A percentile compares a stretch with the other conserved stretches of the same genome.
Evolutionary conservation across 2,329 filamentous ascomycete genomes (phyloP).

Genomic region (Sporothrix protearum): DNA sequence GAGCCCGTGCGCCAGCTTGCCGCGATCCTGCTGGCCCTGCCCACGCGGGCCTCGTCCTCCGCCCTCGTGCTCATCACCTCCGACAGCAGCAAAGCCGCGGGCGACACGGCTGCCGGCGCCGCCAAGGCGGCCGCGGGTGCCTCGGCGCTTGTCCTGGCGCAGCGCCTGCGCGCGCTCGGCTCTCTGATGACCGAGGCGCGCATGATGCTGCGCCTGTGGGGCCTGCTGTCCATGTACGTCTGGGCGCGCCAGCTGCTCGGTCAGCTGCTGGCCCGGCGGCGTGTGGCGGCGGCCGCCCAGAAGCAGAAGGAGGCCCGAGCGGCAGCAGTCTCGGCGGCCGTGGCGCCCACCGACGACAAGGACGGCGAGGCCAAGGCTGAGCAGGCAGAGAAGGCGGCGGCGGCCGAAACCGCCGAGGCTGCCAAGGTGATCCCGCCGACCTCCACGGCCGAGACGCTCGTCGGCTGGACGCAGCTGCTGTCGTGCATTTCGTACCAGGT

Average conservation of each 20-base stretch:
- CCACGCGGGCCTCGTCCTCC: constrained; percentile 43
- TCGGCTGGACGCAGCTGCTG: constrained; percentile 66
- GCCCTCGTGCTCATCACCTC: constrained; percentile 38
- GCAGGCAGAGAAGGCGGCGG: constrained; percentile 33
- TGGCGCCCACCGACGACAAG: neutral
- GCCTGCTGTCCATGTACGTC: constrained; percentile 67
- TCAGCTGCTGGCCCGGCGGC: constrained; percentile 33
- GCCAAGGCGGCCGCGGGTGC: constrained; percentile 37
- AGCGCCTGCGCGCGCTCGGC: constrained; percentile 58
- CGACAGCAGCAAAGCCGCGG: constrained; percentile 8
- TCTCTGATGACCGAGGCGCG: constrained; percentile 66
- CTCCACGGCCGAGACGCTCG: constrained; percentile 40
- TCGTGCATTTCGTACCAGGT: constrained; percentile 69
- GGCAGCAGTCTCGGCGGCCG: constrained; percentile 41
- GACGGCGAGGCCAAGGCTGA: constrained; percentile 37
- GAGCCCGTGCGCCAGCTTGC: constrained; percentile 49
- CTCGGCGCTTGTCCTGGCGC: constrained; percentile 48
- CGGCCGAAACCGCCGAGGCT: constrained; percentile 41
- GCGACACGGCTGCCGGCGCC: constrained; percentile 22
- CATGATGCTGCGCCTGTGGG: constrained; percentile 74
- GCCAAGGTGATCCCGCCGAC: constrained; percentile 43
- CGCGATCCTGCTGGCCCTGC: constrained; percentile 51
- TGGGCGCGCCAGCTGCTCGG: constrained; percentile 55
- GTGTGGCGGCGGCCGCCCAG: constrained; percentile 40
- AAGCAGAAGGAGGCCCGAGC: constrained; percentile 30